Evolutionary conservation across 2,329 filamentous ascomycete species (phyloP).

Genomic region (Chaetomium sp.): DNA sequence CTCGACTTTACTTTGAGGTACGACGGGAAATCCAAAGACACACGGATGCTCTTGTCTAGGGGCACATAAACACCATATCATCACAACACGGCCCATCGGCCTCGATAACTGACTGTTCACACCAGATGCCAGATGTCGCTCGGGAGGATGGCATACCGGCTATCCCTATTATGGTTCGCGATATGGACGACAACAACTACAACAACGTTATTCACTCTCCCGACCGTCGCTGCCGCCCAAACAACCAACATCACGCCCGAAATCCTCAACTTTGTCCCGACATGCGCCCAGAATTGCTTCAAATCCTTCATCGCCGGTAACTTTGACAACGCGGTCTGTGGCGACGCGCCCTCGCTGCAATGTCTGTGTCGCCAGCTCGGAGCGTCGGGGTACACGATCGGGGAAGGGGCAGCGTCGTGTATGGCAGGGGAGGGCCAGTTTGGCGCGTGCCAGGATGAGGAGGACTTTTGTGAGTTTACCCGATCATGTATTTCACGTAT

Average conservation of each 20-base stretch:
- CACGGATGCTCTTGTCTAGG: too few relatives aligned
- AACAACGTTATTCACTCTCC: slow-evolving; percentile 1
- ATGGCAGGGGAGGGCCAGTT: slow-evolving; percentile 47
- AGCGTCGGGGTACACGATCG: slow-evolving; percentile 57
- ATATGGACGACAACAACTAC: slow-evolving; percentile 26
- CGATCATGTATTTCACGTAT: background rate
- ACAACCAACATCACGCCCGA: slow-evolving; percentile 32
- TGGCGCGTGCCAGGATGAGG: slow-evolving; percentile 45
- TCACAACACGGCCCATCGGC: background rate
- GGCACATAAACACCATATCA: too few relatives aligned
- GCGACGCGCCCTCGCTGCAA: slow-evolving; percentile 44
- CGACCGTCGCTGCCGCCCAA: slow-evolving; percentile 23
- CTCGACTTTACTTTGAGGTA: slow-evolving; percentile 13
- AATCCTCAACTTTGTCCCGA: slow-evolving; percentile 43
- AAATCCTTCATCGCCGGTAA: slow-evolving; percentile 55
- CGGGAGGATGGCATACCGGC: slow-evolving; percentile 38
- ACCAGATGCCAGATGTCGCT: slow-evolving; percentile 32
- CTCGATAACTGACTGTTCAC: slow-evolving; percentile 8
- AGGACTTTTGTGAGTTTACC: slow-evolving; percentile 33
- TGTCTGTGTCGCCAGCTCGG: slow-evolving; percentile 60
- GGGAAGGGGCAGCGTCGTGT: slow-evolving; percentile 66
- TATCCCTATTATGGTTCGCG: slow-evolving; percentile 26
- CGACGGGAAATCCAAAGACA: background rate
- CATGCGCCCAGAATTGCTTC: slow-evolving; percentile 57
- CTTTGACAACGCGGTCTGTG: slow-evolving; percentile 46